phyloP scores from a whole-genome alignment of 2,329 filamentous ascomycete species.

The Hymenoscyphus salicellus region DNA sequence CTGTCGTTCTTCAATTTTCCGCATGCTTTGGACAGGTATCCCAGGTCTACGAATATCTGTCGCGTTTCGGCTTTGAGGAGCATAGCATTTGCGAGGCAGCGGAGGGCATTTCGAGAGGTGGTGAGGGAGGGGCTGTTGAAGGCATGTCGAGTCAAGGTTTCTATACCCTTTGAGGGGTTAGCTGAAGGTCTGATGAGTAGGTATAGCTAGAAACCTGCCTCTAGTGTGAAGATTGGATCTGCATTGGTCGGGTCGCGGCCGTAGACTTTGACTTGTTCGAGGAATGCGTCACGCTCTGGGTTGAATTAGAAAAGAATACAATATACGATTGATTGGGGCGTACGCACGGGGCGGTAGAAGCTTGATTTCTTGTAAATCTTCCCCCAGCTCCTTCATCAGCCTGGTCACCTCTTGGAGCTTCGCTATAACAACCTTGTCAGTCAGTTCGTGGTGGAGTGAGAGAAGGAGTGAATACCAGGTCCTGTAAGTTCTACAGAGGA shows the following conservation, averaged over 20 bases:
- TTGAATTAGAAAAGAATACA: slow-evolving; percentile 10
- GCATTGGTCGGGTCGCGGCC: slow-evolving; percentile 70
- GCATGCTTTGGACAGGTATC: slow-evolving; percentile 65
- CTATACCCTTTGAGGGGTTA: slow-evolving; percentile 60
- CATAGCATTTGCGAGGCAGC: slow-evolving; percentile 82
- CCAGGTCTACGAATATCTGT: slow-evolving; percentile 70
- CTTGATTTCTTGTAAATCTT: slow-evolving; percentile 58
- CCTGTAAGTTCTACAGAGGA: slow-evolving; percentile 27
- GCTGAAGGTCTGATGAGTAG: not conserved
- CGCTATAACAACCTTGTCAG: slow-evolving; percentile 40
- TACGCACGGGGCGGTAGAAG: slow-evolving; percentile 59
- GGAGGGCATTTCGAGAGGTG: slow-evolving; percentile 71
- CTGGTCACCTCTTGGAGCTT: slow-evolving; percentile 67
- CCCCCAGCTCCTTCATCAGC: slow-evolving; percentile 59
- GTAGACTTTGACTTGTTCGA: slow-evolving; percentile 73
- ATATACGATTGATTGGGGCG: not conserved
- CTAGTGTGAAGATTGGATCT: slow-evolving; percentile 78
- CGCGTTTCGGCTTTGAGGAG: slow-evolving; percentile 66
- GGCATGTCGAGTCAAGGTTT: slow-evolving; percentile 67
- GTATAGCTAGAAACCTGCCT: slow-evolving; percentile 48
- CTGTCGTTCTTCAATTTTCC: slow-evolving; percentile 68
- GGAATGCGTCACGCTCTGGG: slow-evolving; percentile 58
- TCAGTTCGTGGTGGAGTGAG: slow-evolving; percentile 7
- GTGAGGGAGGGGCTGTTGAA: slow-evolving; percentile 63
- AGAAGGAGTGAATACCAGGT: slow-evolving; percentile 19